phyloP scores from a whole-genome alignment of 768 basidiomycete genomes.

The Lentinula detonsa region DNA sequence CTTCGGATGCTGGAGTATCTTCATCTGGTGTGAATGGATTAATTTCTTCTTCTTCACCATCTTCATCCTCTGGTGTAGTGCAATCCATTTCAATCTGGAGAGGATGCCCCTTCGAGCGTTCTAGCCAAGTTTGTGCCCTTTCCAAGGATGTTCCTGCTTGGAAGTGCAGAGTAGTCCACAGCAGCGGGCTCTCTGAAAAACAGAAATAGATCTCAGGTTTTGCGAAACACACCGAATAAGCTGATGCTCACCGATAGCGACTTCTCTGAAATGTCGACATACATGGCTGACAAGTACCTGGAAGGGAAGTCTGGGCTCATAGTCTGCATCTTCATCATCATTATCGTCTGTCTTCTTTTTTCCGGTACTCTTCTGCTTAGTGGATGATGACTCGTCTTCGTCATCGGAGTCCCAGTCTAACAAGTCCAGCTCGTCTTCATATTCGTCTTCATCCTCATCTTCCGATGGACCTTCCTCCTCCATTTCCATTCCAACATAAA shows the following conservation, averaged over 20 bases:
- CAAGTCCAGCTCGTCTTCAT: conserved; percentile 21
- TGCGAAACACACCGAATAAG: no score
- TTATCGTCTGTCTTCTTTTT: conserved; percentile 9
- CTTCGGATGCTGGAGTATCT: no score
- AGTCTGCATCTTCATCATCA: conserved; percentile 15
- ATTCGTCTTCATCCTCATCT: conserved; percentile 22
- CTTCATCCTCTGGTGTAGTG: background rate
- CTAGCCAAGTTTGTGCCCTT: conserved; percentile 20
- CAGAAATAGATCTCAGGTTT: no score
- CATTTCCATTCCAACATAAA: conserved; percentile 36
- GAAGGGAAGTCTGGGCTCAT: conserved; percentile 18
- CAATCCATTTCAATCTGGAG: conserved; percentile 21
- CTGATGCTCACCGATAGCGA: conserved; percentile 18
- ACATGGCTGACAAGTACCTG: conserved; percentile 38
- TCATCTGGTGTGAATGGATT: conserved; percentile 14
- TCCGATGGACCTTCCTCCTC: conserved; percentile 22
- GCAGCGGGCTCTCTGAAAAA: conserved; percentile 17
- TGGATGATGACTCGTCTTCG: conserved; percentile 17
- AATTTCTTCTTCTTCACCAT: conserved; percentile 14
- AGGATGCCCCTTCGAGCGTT: conserved; percentile 22
- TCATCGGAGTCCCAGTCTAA: conserved; percentile 26
- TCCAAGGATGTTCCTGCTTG: conserved; percentile 20
- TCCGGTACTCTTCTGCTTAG: conserved; percentile 8
- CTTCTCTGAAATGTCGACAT: conserved; percentile 32
- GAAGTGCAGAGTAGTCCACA: conserved; percentile 34